Base-by-base conservation (phyloP, 208 protist species). In the Acanthamoeba culbertsoni region DNA sequence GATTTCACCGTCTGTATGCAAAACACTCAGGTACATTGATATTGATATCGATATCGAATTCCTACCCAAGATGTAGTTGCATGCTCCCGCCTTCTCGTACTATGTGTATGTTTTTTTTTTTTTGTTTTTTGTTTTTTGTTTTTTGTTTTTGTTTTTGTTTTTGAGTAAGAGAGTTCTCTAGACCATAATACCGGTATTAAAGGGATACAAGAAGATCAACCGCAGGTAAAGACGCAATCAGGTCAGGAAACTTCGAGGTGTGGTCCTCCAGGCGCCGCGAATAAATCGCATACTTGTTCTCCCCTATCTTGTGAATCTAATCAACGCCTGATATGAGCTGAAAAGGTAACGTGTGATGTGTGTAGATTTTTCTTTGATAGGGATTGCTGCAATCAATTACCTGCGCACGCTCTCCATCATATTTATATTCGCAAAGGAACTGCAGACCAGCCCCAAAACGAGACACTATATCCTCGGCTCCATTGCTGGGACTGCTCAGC, bases 241-340 rank as follows among this genome's bases (percentile, higher is more conserved):
- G 93, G 95, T 99, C 99, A 5, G 99, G 99, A 93, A 99, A 99
- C 96, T 99, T 99, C 35, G 94, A 94, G 20, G 99, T 99, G 94
- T 99, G 97, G 77, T 99, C 98, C 95, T 99, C 99, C 0, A 98
- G 97, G 94, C 99, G 99, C 73, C 99, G 97, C 43, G 97, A 99
- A 97, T 99, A 99, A 23, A 99, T 99, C 35, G 97, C 95, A 94
- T 99, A 97, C 14, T 91, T 95, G 8, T 62, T 86, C 77, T 97
- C 86, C 31, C 48, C 57, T 18, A 89, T 33, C 23, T 48, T 68
- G 53, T 96, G 95, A 7, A 94, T 51, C 91, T 99, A 98, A n/a
- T n/a, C n/a, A n/a, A n/a, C n/a, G n/a, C n/a, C n/a, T n/a, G n/a
- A n/a, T n/a, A n/a, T n/a, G n/a, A n/a, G n/a, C n/a, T n/a, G n/a